These are phyloP conservation scores for Eucalyptus viminalis DNA, from an alignment of 345 rosid species.

Conservation along the genomic window DNA sequence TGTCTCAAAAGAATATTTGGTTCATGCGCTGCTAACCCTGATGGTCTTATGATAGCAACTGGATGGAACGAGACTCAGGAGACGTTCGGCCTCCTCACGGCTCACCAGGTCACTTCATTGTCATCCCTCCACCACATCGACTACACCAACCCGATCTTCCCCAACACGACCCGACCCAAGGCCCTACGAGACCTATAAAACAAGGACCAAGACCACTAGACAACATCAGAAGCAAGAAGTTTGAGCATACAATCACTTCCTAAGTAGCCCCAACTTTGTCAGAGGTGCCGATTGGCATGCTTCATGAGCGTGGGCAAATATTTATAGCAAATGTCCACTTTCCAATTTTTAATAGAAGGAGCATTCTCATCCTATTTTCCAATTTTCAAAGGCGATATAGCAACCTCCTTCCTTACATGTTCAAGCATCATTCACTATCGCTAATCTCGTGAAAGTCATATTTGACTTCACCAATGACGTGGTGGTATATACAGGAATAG, in stretches of 20 bases:
- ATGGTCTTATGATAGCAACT: too few relatives aligned
- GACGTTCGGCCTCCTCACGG: slow-evolving; percentile 50
- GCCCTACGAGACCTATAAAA: slow-evolving; percentile 30
- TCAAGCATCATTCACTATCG: not conserved
- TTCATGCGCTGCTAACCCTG: too few relatives aligned
- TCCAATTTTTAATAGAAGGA: not conserved
- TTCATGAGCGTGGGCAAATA: not conserved
- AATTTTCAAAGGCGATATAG: not conserved
- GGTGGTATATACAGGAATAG: not conserved
- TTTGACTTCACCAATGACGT: not conserved
- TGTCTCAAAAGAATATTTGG: too few relatives aligned
- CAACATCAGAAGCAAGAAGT: not conserved
- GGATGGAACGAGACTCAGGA: too few relatives aligned
- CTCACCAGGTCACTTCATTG: slow-evolving; percentile 57
- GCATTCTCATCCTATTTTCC: not conserved
- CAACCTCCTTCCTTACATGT: not conserved
- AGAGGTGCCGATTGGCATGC: not conserved
- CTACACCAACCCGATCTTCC: slow-evolving; percentile 59
- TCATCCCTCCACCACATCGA: slow-evolving; percentile 72
- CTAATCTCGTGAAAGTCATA: not conserved
- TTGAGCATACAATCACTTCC: not conserved
- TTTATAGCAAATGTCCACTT: not conserved
- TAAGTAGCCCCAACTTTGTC: not conserved
- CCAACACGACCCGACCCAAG: slow-evolving; percentile 37
- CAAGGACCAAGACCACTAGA: not conserved